Base-by-base conservation (phyloP, 139 green algal species). In the Ettlia oleoabundans region DNA sequence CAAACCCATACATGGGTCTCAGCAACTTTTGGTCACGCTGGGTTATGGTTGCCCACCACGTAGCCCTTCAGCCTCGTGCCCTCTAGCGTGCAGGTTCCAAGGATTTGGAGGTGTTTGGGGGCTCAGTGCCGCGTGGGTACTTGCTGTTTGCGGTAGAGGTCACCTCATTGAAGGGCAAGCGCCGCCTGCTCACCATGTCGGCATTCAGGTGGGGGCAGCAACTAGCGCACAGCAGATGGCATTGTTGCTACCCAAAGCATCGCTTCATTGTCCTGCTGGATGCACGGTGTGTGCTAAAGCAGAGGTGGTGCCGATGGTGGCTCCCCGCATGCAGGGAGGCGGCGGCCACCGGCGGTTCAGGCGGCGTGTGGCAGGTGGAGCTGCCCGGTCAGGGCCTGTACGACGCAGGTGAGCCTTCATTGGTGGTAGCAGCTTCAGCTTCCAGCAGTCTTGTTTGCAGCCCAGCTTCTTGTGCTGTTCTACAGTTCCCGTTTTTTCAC, bases 51-150 rank as follows among this genome's bases (percentile, higher is more conserved):
- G n/a, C n/a, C n/a, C n/a, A n/a, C n/a, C n/a, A n/a, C n/a, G n/a
- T n/a, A n/a, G 24, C 24, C 26, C 32, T 22, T 10, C 30, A 32
- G 13, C 28, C 69, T 41, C 4, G 5, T 43, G 35, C 9, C 32
- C n/a, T n/a, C n/a, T n/a, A n/a, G n/a, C n/a, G n/a, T n/a, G 22
- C 76, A 82, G 76, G 76, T 41, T 18, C 35, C 62, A 82, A 82
- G 62, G 76, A 84, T 64, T 42, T 88, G 21, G 80, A 86, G 66
- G 32, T 84, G 35, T 88, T 88, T 75, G 72, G 19, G 1, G 41
- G 47, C 22, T 47, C 80, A 7, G 28, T 79, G 51, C 9, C 52
- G 38, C 8, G 62, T 2, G 77, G 58, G 1, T 51, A 82, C 24
- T 9, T 71, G 4, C 38, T 78, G 26, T 65, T 67, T 30, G 51